Conservation (phyloP, 306 rosid species). For the Vachellia collinsii region DNA sequence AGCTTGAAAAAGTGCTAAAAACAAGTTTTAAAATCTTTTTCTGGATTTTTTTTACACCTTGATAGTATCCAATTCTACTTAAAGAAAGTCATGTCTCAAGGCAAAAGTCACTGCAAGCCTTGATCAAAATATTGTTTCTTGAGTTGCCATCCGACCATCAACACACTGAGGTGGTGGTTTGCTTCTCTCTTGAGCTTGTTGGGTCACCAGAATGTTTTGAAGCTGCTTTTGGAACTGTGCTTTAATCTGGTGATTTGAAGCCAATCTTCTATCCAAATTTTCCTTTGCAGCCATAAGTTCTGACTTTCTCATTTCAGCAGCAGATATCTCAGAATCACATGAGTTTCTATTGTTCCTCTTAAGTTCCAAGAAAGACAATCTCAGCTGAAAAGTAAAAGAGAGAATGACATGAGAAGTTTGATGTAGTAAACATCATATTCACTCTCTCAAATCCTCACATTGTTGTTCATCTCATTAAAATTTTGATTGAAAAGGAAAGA, state of each 20-base stretch:
- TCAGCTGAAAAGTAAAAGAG: constrained; percentile 44
- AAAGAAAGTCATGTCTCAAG: background rate
- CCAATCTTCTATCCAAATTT: constrained; percentile 46
- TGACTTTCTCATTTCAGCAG: constrained; percentile 66
- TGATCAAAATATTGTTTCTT: constrained; percentile 11
- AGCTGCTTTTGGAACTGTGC: constrained; percentile 65
- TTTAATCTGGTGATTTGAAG: constrained; percentile 52
- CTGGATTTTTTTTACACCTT: too few species aligned
- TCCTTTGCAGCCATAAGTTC: constrained; percentile 56
- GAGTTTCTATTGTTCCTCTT: constrained; percentile 48
- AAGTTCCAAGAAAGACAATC: constrained; percentile 48
- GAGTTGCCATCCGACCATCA: constrained; percentile 3
- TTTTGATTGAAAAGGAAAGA: background rate
- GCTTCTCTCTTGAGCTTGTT: constrained; percentile 33
- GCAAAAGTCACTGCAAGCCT: too few species aligned
- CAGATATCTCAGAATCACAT: constrained; percentile 49
- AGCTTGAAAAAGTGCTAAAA: too few species aligned
- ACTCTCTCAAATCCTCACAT: background rate
- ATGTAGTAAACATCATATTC: background rate
- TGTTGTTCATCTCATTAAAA: background rate
- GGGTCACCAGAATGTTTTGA: constrained; percentile 47
- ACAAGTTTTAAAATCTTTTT: too few species aligned
- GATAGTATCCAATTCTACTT: too few species aligned
- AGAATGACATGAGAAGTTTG: background rate
- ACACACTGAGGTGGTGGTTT: background rate